Percentiles rank a stretch among this genome's conserved stretches.
phyloP scores from a whole-genome alignment of 305 asterid species.

The Fraxinus sp. region DNA sequence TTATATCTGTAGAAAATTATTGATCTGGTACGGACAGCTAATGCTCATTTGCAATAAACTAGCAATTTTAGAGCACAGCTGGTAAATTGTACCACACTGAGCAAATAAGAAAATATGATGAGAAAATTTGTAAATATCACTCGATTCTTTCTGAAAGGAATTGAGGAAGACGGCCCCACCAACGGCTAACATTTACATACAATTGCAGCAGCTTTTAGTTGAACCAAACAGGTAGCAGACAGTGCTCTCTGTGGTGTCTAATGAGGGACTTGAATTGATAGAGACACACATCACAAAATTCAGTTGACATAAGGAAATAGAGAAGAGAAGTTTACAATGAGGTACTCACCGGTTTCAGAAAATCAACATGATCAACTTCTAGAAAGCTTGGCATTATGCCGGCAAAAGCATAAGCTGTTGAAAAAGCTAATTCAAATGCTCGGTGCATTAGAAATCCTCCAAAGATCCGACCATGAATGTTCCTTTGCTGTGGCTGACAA shows the following conservation, averaged over 20 bases:
- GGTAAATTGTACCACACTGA: neutral
- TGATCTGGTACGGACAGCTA: neutral
- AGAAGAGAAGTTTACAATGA: slow-evolving; percentile 4
- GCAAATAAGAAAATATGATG: neutral
- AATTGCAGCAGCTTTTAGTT: neutral
- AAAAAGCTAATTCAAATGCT: slow-evolving; percentile 81
- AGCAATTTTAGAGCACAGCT: neutral
- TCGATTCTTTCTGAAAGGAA: neutral
- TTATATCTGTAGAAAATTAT: neutral
- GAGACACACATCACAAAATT: neutral
- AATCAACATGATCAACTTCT: slow-evolving; percentile 89
- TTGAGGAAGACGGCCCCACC: neutral
- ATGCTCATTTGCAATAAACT: neutral
- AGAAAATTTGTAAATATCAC: neutral
- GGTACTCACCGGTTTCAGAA: slow-evolving; percentile 74
- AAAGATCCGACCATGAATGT: slow-evolving; percentile 84
- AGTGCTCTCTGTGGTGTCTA: neutral
- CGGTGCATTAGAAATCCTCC: slow-evolving; percentile 89
- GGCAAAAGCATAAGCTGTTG: slow-evolving; percentile 83
- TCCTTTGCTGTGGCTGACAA: slow-evolving; percentile 91
- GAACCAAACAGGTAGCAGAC: neutral
- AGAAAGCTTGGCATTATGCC: slow-evolving; percentile 87
- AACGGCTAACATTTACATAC: neutral
- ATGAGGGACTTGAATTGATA: neutral
- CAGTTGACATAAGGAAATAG: slow-evolving; percentile 1